These are phyloP conservation scores for Platanthera guangdongensis DNA, from an alignment of 106 monocot genomes.

Conservation along the genomic window DNA sequence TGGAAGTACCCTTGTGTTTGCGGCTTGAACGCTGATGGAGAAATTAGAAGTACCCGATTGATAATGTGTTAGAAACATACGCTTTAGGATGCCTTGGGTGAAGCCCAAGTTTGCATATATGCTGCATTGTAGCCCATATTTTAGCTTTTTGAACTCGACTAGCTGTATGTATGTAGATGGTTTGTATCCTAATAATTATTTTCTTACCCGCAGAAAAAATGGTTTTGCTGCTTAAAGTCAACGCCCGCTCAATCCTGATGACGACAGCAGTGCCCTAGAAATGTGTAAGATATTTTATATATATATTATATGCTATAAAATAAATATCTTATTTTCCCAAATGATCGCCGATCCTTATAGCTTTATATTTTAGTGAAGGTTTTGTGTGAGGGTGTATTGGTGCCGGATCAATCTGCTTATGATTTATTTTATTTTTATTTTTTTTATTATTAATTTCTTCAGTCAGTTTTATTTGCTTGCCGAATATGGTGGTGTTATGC, in stretches of 20 bases:
- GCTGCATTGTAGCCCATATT: too few relatives aligned
- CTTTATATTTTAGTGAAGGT: not conserved
- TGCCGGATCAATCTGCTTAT: not conserved
- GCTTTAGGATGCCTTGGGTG: too few relatives aligned
- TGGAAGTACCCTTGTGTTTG: too few relatives aligned
- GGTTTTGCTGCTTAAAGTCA: not conserved
- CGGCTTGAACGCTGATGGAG: too few relatives aligned
- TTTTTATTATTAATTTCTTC: not conserved
- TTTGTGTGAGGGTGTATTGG: not conserved
- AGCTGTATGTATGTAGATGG: not conserved
- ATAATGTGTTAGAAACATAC: too few relatives aligned
- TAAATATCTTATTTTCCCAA: not conserved
- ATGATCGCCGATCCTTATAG: not conserved
- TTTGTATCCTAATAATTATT: not conserved
- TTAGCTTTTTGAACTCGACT: too few relatives aligned
- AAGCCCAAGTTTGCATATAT: too few relatives aligned
- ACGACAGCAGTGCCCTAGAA: not conserved
- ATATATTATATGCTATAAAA: not conserved
- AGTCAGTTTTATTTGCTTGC: not conserved
- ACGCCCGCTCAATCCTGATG: not conserved
- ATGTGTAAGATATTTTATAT: not conserved
- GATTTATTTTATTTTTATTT: not conserved
- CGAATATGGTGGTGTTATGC: not conserved
- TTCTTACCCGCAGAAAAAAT: not conserved
- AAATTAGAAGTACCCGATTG: too few relatives aligned